These are phyloP conservation scores for Phytophthora fragariae DNA, from an alignment of 352 stramenopile genomes.

Conservation along the genomic window DNA sequence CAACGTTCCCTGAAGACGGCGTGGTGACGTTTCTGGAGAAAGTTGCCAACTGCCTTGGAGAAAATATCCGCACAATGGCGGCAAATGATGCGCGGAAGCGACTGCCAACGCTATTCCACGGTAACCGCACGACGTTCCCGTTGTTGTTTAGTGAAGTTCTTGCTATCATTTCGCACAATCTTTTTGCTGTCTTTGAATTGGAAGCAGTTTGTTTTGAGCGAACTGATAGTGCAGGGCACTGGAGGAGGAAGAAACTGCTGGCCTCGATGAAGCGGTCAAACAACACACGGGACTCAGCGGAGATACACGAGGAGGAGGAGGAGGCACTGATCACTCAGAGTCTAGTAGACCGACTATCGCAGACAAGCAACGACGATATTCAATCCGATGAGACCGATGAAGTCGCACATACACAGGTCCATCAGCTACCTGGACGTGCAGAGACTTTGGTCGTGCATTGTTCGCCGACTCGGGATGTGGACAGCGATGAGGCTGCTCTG, in stretches of 20 bases:
- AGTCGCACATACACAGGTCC: background rate
- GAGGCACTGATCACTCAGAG: background rate
- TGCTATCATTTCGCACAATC: constrained; percentile 44
- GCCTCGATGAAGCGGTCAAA: constrained; percentile 13
- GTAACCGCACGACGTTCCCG: constrained; percentile 61
- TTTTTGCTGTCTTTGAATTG: constrained; percentile 52
- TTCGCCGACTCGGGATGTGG: constrained; percentile 38
- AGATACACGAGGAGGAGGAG: background rate
- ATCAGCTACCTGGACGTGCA: constrained; percentile 20
- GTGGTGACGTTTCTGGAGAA: constrained; percentile 60
- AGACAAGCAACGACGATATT: background rate
- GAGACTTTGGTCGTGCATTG: constrained; percentile 39
- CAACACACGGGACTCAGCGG: background rate
- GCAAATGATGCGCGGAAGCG: constrained; percentile 29
- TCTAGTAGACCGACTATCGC: background rate
- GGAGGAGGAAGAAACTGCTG: constrained; percentile 10
- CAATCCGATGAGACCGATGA: background rate
- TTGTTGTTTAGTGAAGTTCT: constrained; percentile 50
- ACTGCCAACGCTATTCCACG: constrained; percentile 57
- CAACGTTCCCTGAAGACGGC: constrained; percentile 58
- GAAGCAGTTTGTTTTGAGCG: constrained; percentile 40
- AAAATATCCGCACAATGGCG: constrained; percentile 45
- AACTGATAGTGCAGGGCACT: constrained; percentile 10
- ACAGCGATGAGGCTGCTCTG: constrained; percentile 29
- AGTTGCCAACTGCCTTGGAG: constrained; percentile 57